phyloP scores from a whole-genome alignment of 1,284 basidiomycete species.

The Grifola frondosa region DNA sequence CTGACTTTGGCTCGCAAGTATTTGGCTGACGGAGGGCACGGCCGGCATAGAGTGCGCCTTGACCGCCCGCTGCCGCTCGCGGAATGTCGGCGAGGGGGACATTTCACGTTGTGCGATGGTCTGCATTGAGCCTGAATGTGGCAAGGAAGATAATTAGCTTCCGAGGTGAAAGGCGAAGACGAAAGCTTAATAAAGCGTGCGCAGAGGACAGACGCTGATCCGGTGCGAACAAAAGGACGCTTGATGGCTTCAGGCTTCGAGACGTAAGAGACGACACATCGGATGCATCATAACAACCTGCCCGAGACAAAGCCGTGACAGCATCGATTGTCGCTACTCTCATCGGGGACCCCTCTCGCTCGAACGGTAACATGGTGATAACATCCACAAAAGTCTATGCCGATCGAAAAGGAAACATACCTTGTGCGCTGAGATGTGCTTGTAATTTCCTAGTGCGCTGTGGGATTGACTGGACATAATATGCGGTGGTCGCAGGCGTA shows the following conservation, averaged over 20 bases:
- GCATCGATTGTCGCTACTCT: no score
- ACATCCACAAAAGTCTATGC: constrained; percentile 14
- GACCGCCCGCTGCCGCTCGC: constrained; percentile 54
- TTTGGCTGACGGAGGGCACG: constrained; percentile 53
- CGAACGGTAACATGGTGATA: no score
- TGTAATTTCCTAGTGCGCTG: constrained; percentile 50
- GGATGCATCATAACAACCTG: constrained; percentile 13
- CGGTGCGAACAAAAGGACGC: constrained; percentile 20
- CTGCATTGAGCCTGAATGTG: constrained; percentile 35
- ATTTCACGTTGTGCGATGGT: constrained; percentile 57
- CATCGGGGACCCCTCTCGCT: no score
- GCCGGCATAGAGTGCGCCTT: constrained; percentile 64
- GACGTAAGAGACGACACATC: constrained; percentile 22
- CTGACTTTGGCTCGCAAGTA: constrained; percentile 38
- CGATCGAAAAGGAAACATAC: constrained; percentile 30
- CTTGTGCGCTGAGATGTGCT: constrained; percentile 36
- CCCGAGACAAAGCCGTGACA: constrained; percentile 10
- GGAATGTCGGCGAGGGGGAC: constrained; percentile 66
- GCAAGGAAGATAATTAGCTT: constrained; percentile 24
- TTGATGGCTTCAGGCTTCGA: constrained; percentile 20
- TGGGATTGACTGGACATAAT: constrained; percentile 64
- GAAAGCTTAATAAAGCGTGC: constrained; percentile 17
- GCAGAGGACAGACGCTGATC: constrained; percentile 15
- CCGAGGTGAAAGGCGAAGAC: constrained; percentile 18
- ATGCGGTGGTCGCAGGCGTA: constrained; percentile 20